phyloP scores from a whole-genome alignment of 257 asterid species.

The Prunella vulgaris region DNA sequence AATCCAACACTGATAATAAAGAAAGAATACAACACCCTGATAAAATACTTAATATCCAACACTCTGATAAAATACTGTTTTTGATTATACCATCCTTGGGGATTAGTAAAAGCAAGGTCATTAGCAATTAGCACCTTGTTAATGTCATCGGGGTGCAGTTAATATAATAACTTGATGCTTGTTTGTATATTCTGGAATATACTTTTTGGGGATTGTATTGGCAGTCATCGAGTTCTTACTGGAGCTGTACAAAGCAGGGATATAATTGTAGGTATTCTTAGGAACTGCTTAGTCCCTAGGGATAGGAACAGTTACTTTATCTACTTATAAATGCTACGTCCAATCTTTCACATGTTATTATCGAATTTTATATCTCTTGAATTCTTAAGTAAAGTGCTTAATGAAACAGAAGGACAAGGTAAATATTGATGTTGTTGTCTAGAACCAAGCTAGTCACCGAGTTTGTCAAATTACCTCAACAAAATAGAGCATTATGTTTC shows the following conservation, averaged over 20 bases:
- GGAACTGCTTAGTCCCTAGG: not conserved
- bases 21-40: slow-evolving; percentile 14
- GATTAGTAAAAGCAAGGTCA: not conserved
- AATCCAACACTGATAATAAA: not conserved
- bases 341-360: not conserved
- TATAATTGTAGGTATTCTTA: not conserved
- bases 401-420: not conserved
- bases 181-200: not conserved
- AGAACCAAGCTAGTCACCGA: not conserved
- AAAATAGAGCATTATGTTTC: not conserved
- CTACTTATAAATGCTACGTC: not conserved
- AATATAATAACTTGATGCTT: slow-evolving; percentile 5
- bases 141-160: not conserved
- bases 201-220: slow-evolving; percentile 2
- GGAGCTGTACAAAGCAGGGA: not conserved
- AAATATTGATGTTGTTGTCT: not conserved
- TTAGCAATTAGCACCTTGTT: not conserved
- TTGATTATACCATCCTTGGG: no score
- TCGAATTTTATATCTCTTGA: not conserved
- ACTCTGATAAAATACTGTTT: slow-evolving; percentile 11
- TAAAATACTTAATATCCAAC: not conserved
- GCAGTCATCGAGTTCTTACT: not conserved
- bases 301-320: not conserved
- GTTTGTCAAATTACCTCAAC: not conserved
- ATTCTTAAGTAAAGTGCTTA: not conserved